These are phyloP conservation scores for Ceratocystiopsis sp. DNA, from an alignment of 2,329 filamentous ascomycete genomes.

Conservation along the genomic window DNA sequence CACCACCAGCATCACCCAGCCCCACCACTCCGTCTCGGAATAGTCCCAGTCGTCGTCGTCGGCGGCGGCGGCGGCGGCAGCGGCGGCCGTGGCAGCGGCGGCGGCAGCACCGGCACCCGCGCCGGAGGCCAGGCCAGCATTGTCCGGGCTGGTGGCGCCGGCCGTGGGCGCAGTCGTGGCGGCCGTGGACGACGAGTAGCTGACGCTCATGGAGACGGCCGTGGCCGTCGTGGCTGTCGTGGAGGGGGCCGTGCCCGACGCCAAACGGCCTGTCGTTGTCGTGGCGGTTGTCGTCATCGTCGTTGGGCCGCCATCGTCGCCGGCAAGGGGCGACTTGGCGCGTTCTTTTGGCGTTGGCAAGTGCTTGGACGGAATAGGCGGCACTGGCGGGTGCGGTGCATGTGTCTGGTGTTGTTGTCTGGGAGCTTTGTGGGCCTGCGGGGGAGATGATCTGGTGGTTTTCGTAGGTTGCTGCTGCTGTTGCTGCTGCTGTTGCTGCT, in stretches of 20 bases:
- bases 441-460: no score
- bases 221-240: conserved; percentile 19
- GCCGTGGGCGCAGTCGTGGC: conserved; percentile 7
- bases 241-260: conserved; percentile 25
- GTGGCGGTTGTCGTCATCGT: conserved; percentile 25
- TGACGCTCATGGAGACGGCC: not conserved
- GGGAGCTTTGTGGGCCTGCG: no score
- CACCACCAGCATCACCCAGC: conserved; percentile 76
- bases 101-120: not conserved
- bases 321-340: conserved; percentile 40
- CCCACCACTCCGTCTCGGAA: conserved; percentile 92
- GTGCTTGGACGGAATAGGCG: conserved; percentile 16
- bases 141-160: conserved; percentile 20
- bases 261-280: conserved; percentile 23
- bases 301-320: no score
- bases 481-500: conserved; percentile 1
- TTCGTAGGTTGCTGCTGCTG: not conserved
- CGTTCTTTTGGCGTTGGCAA: conserved; percentile 13
- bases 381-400: not conserved
- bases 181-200: conserved; percentile 28
- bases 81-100: conserved; percentile 20
- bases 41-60: conserved; percentile 62
- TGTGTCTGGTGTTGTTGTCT: not conserved
- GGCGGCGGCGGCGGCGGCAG: conserved; percentile 9
- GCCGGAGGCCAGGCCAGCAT: conserved; percentile 8